Evolutionary conservation across 108 stramenopile genomes (phyloP), one percentile per base, ranked within the genome.

Genomic region (Epithemia pelagica): DNA sequence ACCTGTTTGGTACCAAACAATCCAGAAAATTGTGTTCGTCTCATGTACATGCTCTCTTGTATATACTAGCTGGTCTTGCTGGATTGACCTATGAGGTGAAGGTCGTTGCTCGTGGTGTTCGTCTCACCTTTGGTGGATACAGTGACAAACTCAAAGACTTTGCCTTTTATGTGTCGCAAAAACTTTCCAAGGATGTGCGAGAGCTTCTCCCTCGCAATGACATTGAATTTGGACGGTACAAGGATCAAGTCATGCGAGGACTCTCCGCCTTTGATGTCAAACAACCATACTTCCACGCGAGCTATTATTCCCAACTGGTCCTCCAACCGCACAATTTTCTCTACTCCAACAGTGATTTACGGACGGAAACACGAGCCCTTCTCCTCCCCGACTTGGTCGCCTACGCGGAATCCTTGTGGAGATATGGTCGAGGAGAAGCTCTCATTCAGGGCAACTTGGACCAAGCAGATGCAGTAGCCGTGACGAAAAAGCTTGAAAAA

Each of bases 71-170:
- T 28, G 52, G 82, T 0, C 77, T 95, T 1, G 89, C 93, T 22
- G 93, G 90, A 19, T 67, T 91, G 27, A 77, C 79, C 0, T 90
- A 88, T 61, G 83, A 89, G 33, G 71, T 89, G n/a, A 78, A 82
- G 32, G 80, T 89, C 51, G 64, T 87, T 0, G 84, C 89, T 15
- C 74, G 90, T 58, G 94, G 94, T 8, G 77, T 89, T 2, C 72
- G 87, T 0, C 26, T 92, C 15, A 89, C 91, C 8, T 91, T 95
- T 70, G 94, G 91, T 2, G 94, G 94, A 25, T 95, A 89, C 81
- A 88, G 89, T 51, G 91, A 87, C 32, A 89, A 89, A 67, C 75
- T 95, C 8, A 51, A 76, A 62, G 61, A 76, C 0, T 89, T 95
- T 59, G 89, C 87, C 19, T 58, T 75, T 7, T 85, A 86, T 52